phyloP scores from a whole-genome alignment of 106 monocot genomes.

The Ottelia alismoides region DNA sequence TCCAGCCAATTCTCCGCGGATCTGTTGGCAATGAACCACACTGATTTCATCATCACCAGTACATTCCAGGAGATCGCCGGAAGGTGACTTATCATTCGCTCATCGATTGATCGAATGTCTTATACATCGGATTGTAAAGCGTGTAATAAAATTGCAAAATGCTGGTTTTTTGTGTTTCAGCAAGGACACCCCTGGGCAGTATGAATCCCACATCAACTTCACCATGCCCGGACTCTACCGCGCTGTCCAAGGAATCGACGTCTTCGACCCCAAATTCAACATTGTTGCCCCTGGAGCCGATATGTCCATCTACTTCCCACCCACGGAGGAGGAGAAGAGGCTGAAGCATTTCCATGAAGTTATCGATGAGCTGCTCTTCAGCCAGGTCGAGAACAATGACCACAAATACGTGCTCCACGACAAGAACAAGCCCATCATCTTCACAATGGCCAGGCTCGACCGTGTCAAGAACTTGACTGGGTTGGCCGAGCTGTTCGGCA shows the following conservation, averaged over 20 bases:
- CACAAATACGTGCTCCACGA: conserved; percentile 35
- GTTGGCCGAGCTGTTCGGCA: too few relatives aligned
- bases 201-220: too few relatives aligned
- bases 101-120: too few relatives aligned
- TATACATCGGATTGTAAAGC: too few relatives aligned
- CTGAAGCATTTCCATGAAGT: conserved; percentile 30
- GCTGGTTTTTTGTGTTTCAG: conserved; percentile 10
- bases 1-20: too few relatives aligned
- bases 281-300: conserved; percentile 39
- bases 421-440: too few relatives aligned
- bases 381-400: conserved; percentile 20
- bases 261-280: too few relatives aligned
- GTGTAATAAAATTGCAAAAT: too few relatives aligned
- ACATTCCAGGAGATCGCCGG: conserved; percentile 1
- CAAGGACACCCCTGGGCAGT: conserved; percentile 34
- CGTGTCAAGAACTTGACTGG: too few relatives aligned
- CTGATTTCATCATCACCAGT: conserved; percentile 3
- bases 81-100: too few relatives aligned
- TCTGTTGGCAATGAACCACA: conserved; percentile 3
- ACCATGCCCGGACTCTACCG: conserved; percentile 43
- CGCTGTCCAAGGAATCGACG: conserved; percentile 44
- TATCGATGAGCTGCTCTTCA: conserved; percentile 42
- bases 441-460: too few relatives aligned
- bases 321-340: conserved; percentile 21
- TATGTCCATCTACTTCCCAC: conserved; percentile 40